Conservation (phyloP, 1,139 yeast species). For the Pneumocystis oryctolagi region DNA sequence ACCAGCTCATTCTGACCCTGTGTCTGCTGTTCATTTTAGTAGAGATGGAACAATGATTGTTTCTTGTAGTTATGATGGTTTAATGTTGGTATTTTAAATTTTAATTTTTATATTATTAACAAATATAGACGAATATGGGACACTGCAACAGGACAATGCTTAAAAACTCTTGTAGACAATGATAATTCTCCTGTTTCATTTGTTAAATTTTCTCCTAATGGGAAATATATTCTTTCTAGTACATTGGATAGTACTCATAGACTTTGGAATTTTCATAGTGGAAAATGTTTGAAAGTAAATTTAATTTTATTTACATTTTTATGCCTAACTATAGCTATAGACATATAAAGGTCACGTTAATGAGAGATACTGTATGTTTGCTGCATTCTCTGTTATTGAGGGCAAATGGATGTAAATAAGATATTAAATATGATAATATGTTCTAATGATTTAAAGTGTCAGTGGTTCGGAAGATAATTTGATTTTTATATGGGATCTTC, state of each 20-base stretch:
- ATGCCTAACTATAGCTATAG: background rate
- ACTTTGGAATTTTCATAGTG: slow-evolving; percentile 71
- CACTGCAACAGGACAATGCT: slow-evolving; percentile 75
- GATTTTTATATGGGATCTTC: slow-evolving; percentile 61
- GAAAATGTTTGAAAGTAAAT: slow-evolving; percentile 64
- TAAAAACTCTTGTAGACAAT: slow-evolving; percentile 56
- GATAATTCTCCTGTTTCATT: slow-evolving; percentile 41
- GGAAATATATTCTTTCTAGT: slow-evolving; percentile 61
- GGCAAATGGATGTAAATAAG: slow-evolving; percentile 12
- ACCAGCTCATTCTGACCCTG: slow-evolving; percentile 90
- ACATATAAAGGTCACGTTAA: slow-evolving; percentile 26
- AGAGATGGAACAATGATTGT: slow-evolving; percentile 74
- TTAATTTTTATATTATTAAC: slow-evolving; percentile 14
- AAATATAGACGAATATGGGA: slow-evolving; percentile 50
- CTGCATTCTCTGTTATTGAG: slow-evolving; percentile 11
- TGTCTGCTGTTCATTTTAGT: slow-evolving; percentile 54
- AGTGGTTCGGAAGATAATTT: slow-evolving; percentile 56
- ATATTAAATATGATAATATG: slow-evolving; percentile 11
- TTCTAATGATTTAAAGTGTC: slow-evolving; percentile 35
- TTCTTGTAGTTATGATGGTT: slow-evolving; percentile 84
- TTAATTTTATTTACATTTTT: slow-evolving; percentile 11
- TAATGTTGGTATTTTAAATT: slow-evolving; percentile 29
- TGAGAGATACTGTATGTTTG: slow-evolving; percentile 16
- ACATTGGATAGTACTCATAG: slow-evolving; percentile 68
- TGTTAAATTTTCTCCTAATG: slow-evolving; percentile 68